Base-by-base conservation (phyloP, 306 rosid species). In the Cicer chorassanicum region DNA sequence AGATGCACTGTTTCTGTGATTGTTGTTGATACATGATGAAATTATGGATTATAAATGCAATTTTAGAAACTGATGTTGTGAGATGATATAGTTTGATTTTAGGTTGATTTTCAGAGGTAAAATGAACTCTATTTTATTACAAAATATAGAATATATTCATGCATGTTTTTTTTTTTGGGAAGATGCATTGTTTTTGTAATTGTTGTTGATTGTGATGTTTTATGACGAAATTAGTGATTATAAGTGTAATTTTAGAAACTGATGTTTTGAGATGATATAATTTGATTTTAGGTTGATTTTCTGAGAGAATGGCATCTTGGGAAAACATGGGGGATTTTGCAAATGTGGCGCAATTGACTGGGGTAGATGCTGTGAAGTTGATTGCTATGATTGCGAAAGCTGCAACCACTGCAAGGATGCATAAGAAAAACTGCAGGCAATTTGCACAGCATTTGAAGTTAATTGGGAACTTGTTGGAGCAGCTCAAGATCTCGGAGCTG, bases 401-500 rank as follows among this genome's bases (percentile, higher is more conserved):
- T 8, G 98, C 99, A 18, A 90, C 77, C 72, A 95, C 98, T 7
- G 99, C 99, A 0, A 78, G 96, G 68, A 90, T 90, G 99, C 99
- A 92, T 84, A 92, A 92, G 88, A 95, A 86, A 73, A 95, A 95
- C 53, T 95, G 99, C 84, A 84, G 93, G 83, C 97, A 95, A 15
- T 92, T 95, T 60, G 96, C 99, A 4, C 91, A 67, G 85, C 99
- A 95, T 66, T 60, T 95, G 72, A 95, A 92, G 96, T 77, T 95
- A 81, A 92, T 95, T 29, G 98, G 99, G 65, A 95, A 92, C 78
- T 84, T 95, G 84, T 73, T 95, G 68, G 99, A 95, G 70, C 98
- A 90, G 83, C 98, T 95, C 34, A 95, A 90, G 93, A 92, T 92
- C 87, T 89, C 99, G 40, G 98, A 92, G 89, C 91, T 95, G 4